Base-by-base conservation (phyloP, 306 rosid species). In the Malus orientalis region DNA sequence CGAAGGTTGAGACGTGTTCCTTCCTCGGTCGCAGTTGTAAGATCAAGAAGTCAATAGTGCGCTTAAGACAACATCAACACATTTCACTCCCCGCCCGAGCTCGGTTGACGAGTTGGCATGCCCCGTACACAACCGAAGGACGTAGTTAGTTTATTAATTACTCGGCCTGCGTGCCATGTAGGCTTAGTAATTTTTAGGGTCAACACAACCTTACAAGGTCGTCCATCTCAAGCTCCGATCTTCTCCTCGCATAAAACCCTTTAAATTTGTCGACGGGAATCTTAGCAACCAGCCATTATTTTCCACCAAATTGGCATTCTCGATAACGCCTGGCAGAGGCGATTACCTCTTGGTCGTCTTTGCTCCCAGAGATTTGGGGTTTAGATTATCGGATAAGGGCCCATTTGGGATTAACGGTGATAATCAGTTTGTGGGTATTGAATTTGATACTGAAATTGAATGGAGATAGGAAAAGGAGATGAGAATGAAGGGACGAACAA, bases 251-350 rank as follows among this genome's bases (percentile, higher is more conserved):
- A 74, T 53, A 0, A 25, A 45, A 0, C 87, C 93, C 16, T 38
- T 92, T 27, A 62, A 44, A 0, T 76, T 88, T 64, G 14, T 69
- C 0, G 73, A 67, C 11, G 40, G 47, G n/a, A 71, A 64, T 54
- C 73, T 78, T 47, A 64, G 33, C 45, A 25, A 33, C 1, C 61
- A 81, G 55, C 61, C 75, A 8, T 86, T 89, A 6, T 80, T 91
- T 81, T 76, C 84, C 45, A 60, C 87, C 0, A 80, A 84, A 0
- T 79, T 91, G 65, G 68, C 86, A 0, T 91, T 91, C 87, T 85
- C 89, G 40, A 59, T 88, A 81, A 75, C 90, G 4, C 82, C 85
- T 30, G 85, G 71, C 59, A 18, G 62, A 29, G 93, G 84, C 58
- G 63, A 67, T 8, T 91, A 89, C 11, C 58, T 90, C 11, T 51